Conservation (phyloP, 225 moss, liverwort and hornwort species). For the Thuidium tamariscinum region DNA sequence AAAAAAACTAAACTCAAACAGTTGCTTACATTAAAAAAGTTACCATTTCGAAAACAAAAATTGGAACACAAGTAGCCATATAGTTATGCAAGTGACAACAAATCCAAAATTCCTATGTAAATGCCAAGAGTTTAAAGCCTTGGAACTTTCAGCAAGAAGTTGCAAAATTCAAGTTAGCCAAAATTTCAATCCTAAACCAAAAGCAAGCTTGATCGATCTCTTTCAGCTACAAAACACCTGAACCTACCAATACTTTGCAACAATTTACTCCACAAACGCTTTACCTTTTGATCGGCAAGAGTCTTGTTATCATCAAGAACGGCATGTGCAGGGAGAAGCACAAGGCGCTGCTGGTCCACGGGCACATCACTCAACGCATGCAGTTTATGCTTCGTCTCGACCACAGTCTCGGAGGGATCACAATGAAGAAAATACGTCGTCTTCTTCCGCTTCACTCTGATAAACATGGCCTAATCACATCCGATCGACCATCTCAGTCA, state of each 20-base stretch:
- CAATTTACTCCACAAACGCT: background rate
- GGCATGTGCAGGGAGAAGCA: conserved; percentile 52
- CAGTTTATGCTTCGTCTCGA: conserved; percentile 84
- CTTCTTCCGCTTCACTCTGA: conserved; percentile 91
- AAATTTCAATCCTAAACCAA: background rate
- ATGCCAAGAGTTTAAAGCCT: background rate
- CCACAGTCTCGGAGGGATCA: conserved; percentile 81
- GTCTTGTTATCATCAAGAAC: conserved; percentile 76
- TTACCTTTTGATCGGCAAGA: conserved; percentile 93
- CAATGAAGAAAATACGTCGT: conserved; percentile 93
- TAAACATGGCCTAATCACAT: conserved; percentile 79
- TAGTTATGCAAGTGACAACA: background rate
- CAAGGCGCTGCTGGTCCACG: conserved; percentile 83
- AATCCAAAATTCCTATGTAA: background rate
- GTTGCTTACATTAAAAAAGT: background rate
- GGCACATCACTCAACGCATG: conserved; percentile 87
- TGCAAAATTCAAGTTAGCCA: background rate
- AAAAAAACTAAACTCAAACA: background rate
- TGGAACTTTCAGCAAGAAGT: background rate
- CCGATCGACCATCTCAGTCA: background rate
- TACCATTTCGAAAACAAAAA: background rate
- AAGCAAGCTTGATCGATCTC: background rate
- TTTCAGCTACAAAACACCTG: background rate
- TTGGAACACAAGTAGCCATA: background rate
- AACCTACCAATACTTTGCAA: background rate